Conservation (phyloP, 2,329 filamentous ascomycete genomes). For the Fragosphaeria purpurea region DNA sequence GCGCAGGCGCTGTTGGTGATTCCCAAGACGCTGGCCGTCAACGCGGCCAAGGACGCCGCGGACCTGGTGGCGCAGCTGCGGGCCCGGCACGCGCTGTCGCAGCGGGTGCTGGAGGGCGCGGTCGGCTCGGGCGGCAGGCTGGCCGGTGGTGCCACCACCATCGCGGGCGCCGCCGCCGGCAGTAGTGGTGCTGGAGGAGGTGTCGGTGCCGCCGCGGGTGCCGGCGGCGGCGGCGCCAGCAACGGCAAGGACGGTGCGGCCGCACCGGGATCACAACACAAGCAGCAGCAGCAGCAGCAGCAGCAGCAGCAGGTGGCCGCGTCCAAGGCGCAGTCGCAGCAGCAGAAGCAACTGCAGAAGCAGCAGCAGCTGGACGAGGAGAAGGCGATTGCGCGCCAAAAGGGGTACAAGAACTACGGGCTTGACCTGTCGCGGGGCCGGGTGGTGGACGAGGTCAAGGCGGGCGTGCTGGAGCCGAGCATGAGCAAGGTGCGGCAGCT, state of each 20-base stretch:
- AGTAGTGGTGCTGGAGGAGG: neutral
- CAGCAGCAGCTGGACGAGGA: constrained; percentile 55
- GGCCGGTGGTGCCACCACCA: neutral
- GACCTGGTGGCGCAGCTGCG: constrained; percentile 94
- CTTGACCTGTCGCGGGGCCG: constrained; percentile 82
- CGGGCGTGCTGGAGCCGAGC: constrained; percentile 89
- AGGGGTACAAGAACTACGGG: constrained; percentile 98
- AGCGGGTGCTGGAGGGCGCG: constrained; percentile 67
- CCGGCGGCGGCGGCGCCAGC: neutral
- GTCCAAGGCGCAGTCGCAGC: neutral
- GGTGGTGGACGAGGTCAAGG: constrained; percentile 87
- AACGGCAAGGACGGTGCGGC: constrained; percentile 1
- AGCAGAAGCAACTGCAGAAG: constrained; percentile 19
- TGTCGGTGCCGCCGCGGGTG: neutral
- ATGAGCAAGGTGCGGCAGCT: constrained; percentile 98
- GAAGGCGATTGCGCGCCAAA: constrained; percentile 83
- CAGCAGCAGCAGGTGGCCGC: neutral
- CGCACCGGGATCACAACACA: neutral
- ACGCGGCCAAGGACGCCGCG: constrained; percentile 91
- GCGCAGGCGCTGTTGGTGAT: constrained; percentile 89
- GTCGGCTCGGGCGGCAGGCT: constrained; percentile 1
- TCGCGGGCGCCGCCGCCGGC: neutral
- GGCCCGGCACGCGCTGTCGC: constrained; percentile 85
- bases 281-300: neutral
- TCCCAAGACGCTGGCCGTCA: constrained; percentile 92